Evolutionary conservation across 768 basidiomycete genomes (phyloP).

Genomic region (Mycena maculata): DNA sequence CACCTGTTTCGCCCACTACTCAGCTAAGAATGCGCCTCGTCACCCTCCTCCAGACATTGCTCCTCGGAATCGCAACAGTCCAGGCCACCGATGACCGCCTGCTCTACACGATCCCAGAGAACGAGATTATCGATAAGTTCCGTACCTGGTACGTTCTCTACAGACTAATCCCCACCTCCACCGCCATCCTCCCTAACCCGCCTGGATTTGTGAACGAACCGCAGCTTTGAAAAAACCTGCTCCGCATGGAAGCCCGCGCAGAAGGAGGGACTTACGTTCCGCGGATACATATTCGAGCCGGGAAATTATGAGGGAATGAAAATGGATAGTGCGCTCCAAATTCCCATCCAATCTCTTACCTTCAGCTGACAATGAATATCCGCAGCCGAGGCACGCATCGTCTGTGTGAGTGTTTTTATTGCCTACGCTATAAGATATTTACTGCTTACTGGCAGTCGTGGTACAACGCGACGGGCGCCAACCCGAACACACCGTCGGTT

Average conservation of each 20-base stretch:
- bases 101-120: slow-evolving; percentile 14
- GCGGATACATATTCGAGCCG: slow-evolving; percentile 13
- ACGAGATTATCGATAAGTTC: slow-evolving; percentile 1
- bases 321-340: slow-evolving; percentile 11
- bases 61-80: background rate
- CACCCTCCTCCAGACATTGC: background rate
- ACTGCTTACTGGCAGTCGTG: slow-evolving; percentile 7
- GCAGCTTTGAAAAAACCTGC: slow-evolving; percentile 16
- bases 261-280: background rate
- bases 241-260: slow-evolving; percentile 10
- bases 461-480: slow-evolving; percentile 9
- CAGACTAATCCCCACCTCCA: background rate
- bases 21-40: too few relatives aligned
- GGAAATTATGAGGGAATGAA: slow-evolving; percentile 22
- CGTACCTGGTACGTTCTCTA: background rate
- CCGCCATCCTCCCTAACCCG: too few relatives aligned
- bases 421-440: background rate
- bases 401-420: slow-evolving; percentile 13
- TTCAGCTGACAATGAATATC: background rate
- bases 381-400: slow-evolving; percentile 16
- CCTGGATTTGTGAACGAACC: too few relatives aligned
- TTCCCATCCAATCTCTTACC: background rate
- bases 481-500: background rate
- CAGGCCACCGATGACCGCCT: slow-evolving; percentile 9
- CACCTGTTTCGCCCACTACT: too few relatives aligned